Conservation (phyloP, 2,329 filamentous ascomycete genomes). For the Aspergillus eucalypticola region DNA sequence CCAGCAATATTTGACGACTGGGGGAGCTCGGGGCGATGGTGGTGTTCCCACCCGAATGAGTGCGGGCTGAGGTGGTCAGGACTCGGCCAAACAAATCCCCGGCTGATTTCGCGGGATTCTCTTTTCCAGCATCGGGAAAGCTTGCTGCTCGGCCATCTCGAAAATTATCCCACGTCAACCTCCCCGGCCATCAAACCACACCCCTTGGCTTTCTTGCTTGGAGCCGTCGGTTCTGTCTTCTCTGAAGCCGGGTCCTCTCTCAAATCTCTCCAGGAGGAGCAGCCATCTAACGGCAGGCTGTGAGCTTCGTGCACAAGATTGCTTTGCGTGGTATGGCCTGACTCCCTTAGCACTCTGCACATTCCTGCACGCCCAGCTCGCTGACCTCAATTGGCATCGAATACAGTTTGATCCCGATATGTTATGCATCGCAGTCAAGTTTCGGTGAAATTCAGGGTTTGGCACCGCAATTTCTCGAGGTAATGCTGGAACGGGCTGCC, state of each 20-base stretch:
- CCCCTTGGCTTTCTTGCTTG: neutral
- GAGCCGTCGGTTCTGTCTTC: neutral
- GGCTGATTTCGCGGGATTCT: conserved; percentile 28
- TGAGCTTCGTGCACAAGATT: conserved; percentile 13
- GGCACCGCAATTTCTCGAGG: conserved; percentile 35
- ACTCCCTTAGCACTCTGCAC: conserved; percentile 7
- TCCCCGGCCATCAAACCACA: conserved; percentile 4
- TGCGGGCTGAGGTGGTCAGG: conserved; percentile 29
- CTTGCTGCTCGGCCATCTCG: conserved; percentile 18
- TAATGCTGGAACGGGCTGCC: conserved; percentile 55
- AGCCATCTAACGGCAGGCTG: conserved; percentile 3
- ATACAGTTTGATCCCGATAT: conserved; percentile 24
- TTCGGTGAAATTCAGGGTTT: conserved; percentile 30
- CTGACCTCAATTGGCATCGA: conserved; percentile 1
- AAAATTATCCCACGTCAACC: conserved; percentile 22
- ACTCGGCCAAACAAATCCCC: conserved; percentile 38
- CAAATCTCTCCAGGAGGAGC: neutral
- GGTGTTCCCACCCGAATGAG: conserved; percentile 13
- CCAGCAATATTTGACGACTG: conserved; percentile 5
- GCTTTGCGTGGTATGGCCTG: conserved; percentile 11
- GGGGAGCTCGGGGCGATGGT: conserved; percentile 4
- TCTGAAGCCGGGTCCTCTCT: neutral
- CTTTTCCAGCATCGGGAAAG: conserved; percentile 28
- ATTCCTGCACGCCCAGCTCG: conserved; percentile 1
- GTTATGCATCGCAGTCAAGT: conserved; percentile 23